phyloP scores from a whole-genome alignment of 495 filamentous ascomycete species.

The Penicillium psychrofluorescens region DNA sequence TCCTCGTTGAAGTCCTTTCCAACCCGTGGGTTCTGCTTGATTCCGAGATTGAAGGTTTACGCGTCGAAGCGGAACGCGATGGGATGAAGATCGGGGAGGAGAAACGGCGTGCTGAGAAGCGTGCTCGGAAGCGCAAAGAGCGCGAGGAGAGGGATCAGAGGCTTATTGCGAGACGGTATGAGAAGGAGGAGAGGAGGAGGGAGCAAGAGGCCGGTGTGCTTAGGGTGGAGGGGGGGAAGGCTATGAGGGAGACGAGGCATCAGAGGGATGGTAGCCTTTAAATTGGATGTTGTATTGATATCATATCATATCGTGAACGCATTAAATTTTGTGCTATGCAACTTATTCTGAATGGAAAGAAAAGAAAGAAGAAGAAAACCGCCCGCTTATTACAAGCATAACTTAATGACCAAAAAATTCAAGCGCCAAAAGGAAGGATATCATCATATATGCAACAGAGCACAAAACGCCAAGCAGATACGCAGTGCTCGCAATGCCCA shows the following conservation, averaged over 20 bases:
- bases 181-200: slow-evolving; percentile 31
- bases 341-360: too few species aligned
- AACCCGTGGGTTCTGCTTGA: slow-evolving; percentile 59
- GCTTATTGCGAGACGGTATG: slow-evolving; percentile 29
- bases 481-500: neutral
- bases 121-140: slow-evolving; percentile 24
- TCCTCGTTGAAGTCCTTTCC: slow-evolving; percentile 55
- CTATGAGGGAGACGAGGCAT: slow-evolving; percentile 23
- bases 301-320: too few species aligned
- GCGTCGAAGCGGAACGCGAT: slow-evolving; percentile 39
- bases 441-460: slow-evolving; percentile 8
- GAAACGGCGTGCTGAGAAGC: slow-evolving; percentile 30
- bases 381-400: too few species aligned
- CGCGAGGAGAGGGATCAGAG: slow-evolving; percentile 28
- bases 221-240: slow-evolving; percentile 24
- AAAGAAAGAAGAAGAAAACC: too few species aligned
- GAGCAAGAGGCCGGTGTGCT: slow-evolving; percentile 25
- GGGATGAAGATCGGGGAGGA: slow-evolving; percentile 31
- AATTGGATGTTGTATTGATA: too few species aligned
- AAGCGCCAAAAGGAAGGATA: slow-evolving; percentile 14
- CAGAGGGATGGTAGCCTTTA: neutral
- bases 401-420: neutral
- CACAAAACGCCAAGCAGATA: slow-evolving; percentile 11
- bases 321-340: too few species aligned
- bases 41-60: slow-evolving; percentile 47